Conservation (phyloP, 2,329 filamentous ascomycete species). For the Alternaria rosae region DNA sequence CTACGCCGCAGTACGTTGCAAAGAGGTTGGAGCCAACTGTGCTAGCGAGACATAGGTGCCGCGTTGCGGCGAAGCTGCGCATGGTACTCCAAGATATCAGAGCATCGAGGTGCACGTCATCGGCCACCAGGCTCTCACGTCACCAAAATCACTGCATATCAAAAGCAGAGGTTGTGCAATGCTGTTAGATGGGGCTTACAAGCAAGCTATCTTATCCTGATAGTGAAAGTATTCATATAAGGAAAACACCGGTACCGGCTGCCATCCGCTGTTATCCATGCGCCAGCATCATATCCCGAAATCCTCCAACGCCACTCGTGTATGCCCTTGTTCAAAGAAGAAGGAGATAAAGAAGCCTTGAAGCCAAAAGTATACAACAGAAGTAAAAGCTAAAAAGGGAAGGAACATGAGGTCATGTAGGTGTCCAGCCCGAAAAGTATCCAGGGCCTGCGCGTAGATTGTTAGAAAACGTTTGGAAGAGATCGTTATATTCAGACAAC, state of each 20-base stretch:
- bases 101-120: neutral
- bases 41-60: neutral
- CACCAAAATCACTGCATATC: neutral
- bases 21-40: neutral
- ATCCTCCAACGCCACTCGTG: neutral
- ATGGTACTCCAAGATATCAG: neutral
- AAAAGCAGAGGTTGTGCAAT: neutral
- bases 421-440: neutral
- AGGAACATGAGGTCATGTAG: neutral
- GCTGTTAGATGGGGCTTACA: neutral
- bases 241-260: neutral
- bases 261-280: neutral
- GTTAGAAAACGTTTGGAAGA: neutral
- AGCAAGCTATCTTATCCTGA: neutral
- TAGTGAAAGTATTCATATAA: neutral
- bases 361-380: neutral
- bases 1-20: neutral
- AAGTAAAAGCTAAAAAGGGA: neutral
- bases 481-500: neutral
- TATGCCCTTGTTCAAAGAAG: neutral
- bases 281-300: neutral
- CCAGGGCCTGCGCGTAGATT: neutral
- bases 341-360: neutral
- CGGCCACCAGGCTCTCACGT: neutral
- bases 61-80: neutral